These are phyloP conservation scores for Apiotrichum mycotoxinovorans DNA, from an alignment of 1,284 basidiomycete species.

Conservation along the genomic window DNA sequence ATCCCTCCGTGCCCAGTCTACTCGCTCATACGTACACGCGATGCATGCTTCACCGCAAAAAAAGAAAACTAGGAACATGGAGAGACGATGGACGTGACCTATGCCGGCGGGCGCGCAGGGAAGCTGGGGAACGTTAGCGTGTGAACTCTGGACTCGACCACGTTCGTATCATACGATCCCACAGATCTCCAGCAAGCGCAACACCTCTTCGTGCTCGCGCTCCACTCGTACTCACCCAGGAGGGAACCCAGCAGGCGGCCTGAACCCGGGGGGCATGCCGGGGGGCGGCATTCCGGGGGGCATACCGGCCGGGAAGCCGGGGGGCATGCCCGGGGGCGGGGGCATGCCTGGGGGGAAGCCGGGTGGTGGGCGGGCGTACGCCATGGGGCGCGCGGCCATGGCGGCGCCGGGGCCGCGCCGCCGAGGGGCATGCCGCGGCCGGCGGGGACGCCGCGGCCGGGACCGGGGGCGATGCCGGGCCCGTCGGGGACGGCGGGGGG, in stretches of 20 bases:
- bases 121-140: conserved; percentile 13
- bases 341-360: conserved; percentile 66
- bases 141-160: not conserved
- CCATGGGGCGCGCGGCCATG: conserved; percentile 75
- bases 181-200: no score
- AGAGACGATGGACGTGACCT: conserved; percentile 1
- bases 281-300: conserved; percentile 22
- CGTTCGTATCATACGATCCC: no score
- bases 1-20: no score
- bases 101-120: conserved; percentile 21
- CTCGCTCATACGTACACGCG: conserved; percentile 6
- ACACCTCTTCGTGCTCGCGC: not conserved
- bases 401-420: conserved; percentile 61
- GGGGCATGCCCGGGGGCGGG: conserved; percentile 50
- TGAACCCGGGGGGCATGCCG: conserved; percentile 68
- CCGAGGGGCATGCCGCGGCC: conserved; percentile 97
- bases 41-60: conserved; percentile 8
- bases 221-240: conserved; percentile 66
- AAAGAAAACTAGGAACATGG: not conserved
- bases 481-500: conserved; percentile 90
- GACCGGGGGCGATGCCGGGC: conserved; percentile 61
- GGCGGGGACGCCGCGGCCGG: conserved; percentile 90
- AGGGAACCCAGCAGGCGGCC: conserved; percentile 62
- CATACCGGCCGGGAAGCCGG: conserved; percentile 35
- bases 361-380: conserved; percentile 60